These are phyloP conservation scores for Trametes coccinea DNA, from an alignment of 768 basidiomycete genomes.

Conservation along the genomic window DNA sequence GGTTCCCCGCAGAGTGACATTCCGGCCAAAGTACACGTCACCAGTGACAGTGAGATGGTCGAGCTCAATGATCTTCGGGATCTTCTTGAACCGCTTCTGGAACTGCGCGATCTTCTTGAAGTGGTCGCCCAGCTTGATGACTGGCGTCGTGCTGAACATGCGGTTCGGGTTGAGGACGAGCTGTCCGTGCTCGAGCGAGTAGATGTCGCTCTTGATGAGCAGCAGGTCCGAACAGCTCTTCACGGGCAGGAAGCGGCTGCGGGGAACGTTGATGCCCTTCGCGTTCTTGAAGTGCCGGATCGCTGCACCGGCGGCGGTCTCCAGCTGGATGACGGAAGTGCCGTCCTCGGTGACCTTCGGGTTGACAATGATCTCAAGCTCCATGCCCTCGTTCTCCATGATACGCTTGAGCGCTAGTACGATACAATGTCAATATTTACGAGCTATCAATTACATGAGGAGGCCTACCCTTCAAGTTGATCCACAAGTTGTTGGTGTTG, in stretches of 20 bases:
- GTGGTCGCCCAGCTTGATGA: slow-evolving; percentile 94
- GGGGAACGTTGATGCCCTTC: slow-evolving; percentile 93
- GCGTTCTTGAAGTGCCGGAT: slow-evolving; percentile 92
- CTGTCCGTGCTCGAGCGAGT: slow-evolving; percentile 86
- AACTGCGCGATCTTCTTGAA: slow-evolving; percentile 96
- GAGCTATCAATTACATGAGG: background rate
- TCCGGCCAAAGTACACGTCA: slow-evolving; percentile 87
- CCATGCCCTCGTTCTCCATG: slow-evolving; percentile 84
- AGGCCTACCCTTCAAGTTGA: slow-evolving; percentile 66
- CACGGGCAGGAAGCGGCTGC: slow-evolving; percentile 90
- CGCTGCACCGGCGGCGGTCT: slow-evolving; percentile 82
- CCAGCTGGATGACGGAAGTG: slow-evolving; percentile 63
- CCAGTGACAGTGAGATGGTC: slow-evolving; percentile 95
- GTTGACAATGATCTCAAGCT: slow-evolving; percentile 95
- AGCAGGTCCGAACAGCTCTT: slow-evolving; percentile 87
- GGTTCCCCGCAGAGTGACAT: slow-evolving; percentile 84
- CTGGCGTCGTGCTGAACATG: slow-evolving; percentile 88
- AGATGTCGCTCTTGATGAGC: slow-evolving; percentile 90
- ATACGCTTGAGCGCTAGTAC: slow-evolving; percentile 79
- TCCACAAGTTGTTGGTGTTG: slow-evolving; percentile 85
- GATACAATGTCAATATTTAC: background rate
- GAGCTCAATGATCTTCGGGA: slow-evolving; percentile 86
- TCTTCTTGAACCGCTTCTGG: slow-evolving; percentile 94
- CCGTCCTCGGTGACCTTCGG: slow-evolving; percentile 86
- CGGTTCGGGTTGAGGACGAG: slow-evolving; percentile 80